These are phyloP conservation scores for Leccinum huronense DNA, from an alignment of 1,284 basidiomycete species.

Conservation along the genomic window DNA sequence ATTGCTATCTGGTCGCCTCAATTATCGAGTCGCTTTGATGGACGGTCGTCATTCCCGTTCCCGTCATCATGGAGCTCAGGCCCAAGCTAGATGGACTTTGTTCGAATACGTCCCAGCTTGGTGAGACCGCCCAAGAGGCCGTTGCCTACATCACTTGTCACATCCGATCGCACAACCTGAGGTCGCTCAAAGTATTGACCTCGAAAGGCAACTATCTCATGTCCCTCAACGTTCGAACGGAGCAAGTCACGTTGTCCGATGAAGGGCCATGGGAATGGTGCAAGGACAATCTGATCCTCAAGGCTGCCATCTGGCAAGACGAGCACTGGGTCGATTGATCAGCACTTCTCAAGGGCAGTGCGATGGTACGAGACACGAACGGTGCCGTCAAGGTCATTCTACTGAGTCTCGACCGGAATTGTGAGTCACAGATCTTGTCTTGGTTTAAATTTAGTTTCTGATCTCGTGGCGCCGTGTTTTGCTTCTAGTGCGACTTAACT, in stretches of 20 bases:
- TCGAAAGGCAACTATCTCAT: slow-evolving; percentile 91
- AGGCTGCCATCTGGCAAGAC: slow-evolving; percentile 88
- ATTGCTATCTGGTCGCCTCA: slow-evolving; percentile 69
- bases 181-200: slow-evolving; percentile 92
- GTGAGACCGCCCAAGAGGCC: slow-evolving; percentile 69
- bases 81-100: slow-evolving; percentile 74
- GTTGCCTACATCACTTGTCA: slow-evolving; percentile 75
- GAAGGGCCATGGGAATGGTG: slow-evolving; percentile 62
- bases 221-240: slow-evolving; percentile 80
- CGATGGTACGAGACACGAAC: slow-evolving; percentile 37
- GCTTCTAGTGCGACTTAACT: slow-evolving; percentile 71
- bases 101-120: slow-evolving; percentile 62
- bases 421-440: slow-evolving; percentile 46
- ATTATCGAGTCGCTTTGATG: slow-evolving; percentile 81
- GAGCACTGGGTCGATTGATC: slow-evolving; percentile 91
- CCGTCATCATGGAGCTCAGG: slow-evolving; percentile 83
- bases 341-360: slow-evolving; percentile 54
- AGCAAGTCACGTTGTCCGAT: slow-evolving; percentile 76
- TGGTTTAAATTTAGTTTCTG: slow-evolving; percentile 15
- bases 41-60: slow-evolving; percentile 90
- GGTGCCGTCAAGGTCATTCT: slow-evolving; percentile 66
- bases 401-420: slow-evolving; percentile 88
- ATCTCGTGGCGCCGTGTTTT: slow-evolving; percentile 16
- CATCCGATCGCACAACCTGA: slow-evolving; percentile 72
- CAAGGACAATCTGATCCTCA: slow-evolving; percentile 94